phyloP scores from a whole-genome alignment of 1,139 yeast genomes.

The Lizanozyma gosingica region DNA sequence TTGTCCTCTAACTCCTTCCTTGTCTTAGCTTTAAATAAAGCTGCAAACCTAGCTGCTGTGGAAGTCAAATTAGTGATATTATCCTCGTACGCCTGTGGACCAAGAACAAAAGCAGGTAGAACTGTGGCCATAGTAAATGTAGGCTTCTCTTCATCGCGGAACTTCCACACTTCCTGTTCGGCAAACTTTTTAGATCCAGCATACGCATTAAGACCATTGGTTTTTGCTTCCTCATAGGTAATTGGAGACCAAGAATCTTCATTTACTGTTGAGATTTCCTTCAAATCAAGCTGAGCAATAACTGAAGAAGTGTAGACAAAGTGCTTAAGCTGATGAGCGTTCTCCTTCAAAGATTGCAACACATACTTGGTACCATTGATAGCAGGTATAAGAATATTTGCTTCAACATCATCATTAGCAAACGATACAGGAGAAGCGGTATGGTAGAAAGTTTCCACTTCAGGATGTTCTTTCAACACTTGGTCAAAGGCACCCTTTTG shows the following conservation, averaged over 20 bases:
- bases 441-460: conserved; percentile 26
- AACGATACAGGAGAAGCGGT: conserved; percentile 33
- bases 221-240: conserved; percentile 21
- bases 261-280: conserved; percentile 7
- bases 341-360: conserved; percentile 13
- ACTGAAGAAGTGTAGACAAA: conserved; percentile 9
- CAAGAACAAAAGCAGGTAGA: conserved; percentile 16
- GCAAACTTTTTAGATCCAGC: conserved; percentile 7
- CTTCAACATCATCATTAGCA: conserved; percentile 12
- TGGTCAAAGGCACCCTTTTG: conserved; percentile 25
- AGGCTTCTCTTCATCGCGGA: conserved; percentile 6
- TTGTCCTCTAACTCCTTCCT: too few relatives aligned
- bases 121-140: conserved; percentile 9
- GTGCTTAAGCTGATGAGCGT: conserved; percentile 7
- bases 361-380: conserved; percentile 19
- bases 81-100: conserved; percentile 15
- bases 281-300: conserved; percentile 13
- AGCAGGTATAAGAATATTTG: conserved; percentile 15
- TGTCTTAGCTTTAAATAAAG: too few relatives aligned
- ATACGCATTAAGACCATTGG: conserved; percentile 11
- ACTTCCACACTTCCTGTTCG: conserved; percentile 11
- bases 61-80: conserved; percentile 11
- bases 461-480: conserved; percentile 16
- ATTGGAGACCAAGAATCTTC: conserved; percentile 34
- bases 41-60: conserved; percentile 10